Evolutionary conservation across 768 basidiomycete genomes (phyloP).

Genomic region (Boletus tylopilopsis): DNA sequence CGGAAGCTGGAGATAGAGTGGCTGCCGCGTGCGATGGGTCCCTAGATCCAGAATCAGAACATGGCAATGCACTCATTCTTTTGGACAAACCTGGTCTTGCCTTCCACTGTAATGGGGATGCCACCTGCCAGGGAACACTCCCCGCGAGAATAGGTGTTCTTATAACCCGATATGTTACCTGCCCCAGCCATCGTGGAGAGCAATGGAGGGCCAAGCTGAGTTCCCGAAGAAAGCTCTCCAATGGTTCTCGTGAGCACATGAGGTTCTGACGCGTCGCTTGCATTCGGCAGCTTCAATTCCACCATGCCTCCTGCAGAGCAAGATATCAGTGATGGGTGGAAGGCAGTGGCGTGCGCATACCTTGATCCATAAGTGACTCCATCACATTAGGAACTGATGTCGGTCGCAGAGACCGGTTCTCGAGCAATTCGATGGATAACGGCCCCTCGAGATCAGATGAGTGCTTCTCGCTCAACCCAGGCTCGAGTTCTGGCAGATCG

Average conservation of each 20-base stretch:
- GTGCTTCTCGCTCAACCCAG: constrained; percentile 19
- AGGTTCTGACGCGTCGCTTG: constrained; percentile 28
- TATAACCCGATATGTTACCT: not conserved
- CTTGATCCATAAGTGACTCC: constrained; percentile 67
- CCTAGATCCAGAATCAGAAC: constrained; percentile 3
- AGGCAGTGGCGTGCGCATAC: constrained; percentile 23
- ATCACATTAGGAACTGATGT: constrained; percentile 38
- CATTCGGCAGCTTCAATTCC: constrained; percentile 47
- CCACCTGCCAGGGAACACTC: constrained; percentile 1
- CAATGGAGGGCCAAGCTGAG: constrained; percentile 27
- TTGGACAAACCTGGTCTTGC: not conserved
- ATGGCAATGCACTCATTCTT: not conserved
- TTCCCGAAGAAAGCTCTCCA: constrained; percentile 39
- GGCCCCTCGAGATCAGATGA: constrained; percentile 24
- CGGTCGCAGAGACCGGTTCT: constrained; percentile 8
- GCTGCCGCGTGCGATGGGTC: not conserved
- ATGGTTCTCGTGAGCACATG: constrained; percentile 41
- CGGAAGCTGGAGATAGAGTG: constrained; percentile 1
- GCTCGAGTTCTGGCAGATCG: constrained; percentile 24
- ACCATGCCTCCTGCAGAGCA: constrained; percentile 48
- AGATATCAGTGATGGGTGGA: not conserved
- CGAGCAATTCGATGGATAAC: constrained; percentile 24
- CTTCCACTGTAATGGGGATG: constrained; percentile 2
- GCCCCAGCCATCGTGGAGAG: constrained; percentile 3
- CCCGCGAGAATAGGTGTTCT: not conserved